Evolutionary conservation across 208 protist genomes (phyloP).

Genomic region (Leishmania martiniquensis): DNA sequence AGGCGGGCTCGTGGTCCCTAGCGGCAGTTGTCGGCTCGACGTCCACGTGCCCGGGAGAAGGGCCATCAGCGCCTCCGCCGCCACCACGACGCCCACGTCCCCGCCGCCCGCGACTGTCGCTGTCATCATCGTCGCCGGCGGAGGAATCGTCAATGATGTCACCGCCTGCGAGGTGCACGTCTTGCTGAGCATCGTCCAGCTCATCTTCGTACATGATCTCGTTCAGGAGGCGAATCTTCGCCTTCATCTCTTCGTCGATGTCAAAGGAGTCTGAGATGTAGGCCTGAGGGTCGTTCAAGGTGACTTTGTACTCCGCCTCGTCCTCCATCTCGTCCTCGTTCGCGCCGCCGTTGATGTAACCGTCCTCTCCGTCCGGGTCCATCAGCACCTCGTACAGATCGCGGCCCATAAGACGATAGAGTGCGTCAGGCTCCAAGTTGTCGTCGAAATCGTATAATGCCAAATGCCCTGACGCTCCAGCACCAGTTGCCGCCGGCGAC

Average conservation of each 20-base stretch:
- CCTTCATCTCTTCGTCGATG: conserved; percentile 77
- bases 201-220: conserved; percentile 93
- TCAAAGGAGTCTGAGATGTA: conserved; percentile 54
- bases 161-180: conserved; percentile 30
- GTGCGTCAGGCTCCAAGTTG: conserved; percentile 25
- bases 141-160: conserved; percentile 40
- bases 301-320: conserved; percentile 24
- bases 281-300: conserved; percentile 28
- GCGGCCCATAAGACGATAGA: conserved; percentile 46
- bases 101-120: not conserved
- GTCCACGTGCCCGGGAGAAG: not conserved
- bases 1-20: not conserved
- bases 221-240: conserved; percentile 83
- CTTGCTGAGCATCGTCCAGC: conserved; percentile 76
- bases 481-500: not conserved
- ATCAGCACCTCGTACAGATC: conserved; percentile 58
- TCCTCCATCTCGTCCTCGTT: conserved; percentile 17
- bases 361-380: conserved; percentile 49
- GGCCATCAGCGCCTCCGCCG: not conserved
- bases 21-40: not conserved
- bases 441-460: conserved; percentile 43
- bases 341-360: conserved; percentile 14
- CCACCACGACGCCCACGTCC: conserved; percentile 7
- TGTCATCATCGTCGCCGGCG: conserved; percentile 14
- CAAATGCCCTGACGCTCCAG: conserved; percentile 1